These are phyloP conservation scores for Boechera retrofracta DNA, from an alignment of 345 rosid species.

Conservation along the genomic window DNA sequence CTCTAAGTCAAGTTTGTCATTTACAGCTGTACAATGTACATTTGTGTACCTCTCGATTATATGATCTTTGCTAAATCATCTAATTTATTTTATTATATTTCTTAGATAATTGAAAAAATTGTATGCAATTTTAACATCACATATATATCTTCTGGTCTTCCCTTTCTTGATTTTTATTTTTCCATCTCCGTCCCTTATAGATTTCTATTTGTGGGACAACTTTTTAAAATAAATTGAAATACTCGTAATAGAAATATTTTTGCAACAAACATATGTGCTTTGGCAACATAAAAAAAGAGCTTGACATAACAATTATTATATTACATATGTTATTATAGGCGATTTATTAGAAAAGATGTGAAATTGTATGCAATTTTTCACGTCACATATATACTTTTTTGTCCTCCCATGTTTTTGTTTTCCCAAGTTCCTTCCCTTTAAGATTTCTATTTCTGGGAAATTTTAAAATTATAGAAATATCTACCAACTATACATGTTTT, in stretches of 20 bases:
- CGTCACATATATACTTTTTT: too few species aligned
- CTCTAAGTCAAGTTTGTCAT: neutral
- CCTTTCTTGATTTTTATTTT: neutral
- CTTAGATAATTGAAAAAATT: neutral
- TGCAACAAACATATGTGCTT: too few species aligned
- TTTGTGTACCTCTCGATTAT: neutral
- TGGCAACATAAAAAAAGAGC: too few species aligned
- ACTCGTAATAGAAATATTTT: too few species aligned
- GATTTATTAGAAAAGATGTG: too few species aligned
- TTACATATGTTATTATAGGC: too few species aligned
- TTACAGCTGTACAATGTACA: neutral
- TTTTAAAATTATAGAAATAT: neutral
- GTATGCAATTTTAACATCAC: neutral
- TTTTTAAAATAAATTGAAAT: too few species aligned
- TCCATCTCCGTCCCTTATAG: neutral
- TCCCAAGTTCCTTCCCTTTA: neutral
- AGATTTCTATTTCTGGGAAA: neutral
- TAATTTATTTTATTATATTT: neutral
- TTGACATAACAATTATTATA: too few species aligned
- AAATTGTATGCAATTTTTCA: too few species aligned
- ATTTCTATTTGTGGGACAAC: neutral
- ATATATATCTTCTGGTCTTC: neutral
- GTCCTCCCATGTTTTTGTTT: neutral
- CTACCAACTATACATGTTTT: neutral
- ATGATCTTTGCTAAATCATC: neutral